These are phyloP conservation scores for Cadophora sp. DNA, from an alignment of 2,329 filamentous ascomycete genomes.

Conservation along the genomic window DNA sequence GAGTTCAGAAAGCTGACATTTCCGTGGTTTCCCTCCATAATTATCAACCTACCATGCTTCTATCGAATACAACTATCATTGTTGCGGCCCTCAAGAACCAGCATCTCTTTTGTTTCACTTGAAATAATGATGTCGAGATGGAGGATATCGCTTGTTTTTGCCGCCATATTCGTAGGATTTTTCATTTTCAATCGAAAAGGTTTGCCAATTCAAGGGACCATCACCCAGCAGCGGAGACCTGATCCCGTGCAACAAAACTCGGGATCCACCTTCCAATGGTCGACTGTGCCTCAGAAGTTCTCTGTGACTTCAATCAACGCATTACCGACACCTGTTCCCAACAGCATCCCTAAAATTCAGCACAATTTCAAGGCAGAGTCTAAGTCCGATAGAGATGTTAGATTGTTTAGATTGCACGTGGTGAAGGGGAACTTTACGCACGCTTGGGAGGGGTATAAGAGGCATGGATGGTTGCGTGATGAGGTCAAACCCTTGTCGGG, in stretches of 20 bases:
- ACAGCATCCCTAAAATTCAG: not conserved
- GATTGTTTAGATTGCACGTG: slow-evolving; percentile 33
- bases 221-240: not conserved
- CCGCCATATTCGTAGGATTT: not conserved
- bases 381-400: slow-evolving; percentile 27
- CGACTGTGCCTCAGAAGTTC: not conserved
- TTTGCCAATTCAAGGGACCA: not conserved
- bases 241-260: not conserved
- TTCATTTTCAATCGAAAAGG: not conserved
- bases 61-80: too few relatives aligned
- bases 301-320: not conserved
- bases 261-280: not conserved
- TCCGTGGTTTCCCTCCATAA: too few relatives aligned
- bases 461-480: slow-evolving; percentile 83
- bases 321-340: not conserved
- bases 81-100: too few relatives aligned
- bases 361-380: not conserved
- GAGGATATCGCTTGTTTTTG: not conserved
- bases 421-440: slow-evolving; percentile 43
- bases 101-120: not conserved
- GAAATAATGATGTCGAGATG: not conserved
- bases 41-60: too few relatives aligned
- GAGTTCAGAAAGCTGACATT: not conserved
- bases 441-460: slow-evolving; percentile 82
- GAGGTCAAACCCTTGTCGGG: slow-evolving; percentile 79